phyloP scores from a whole-genome alignment of 1,284 basidiomycete species.

The Anthracocystis panici-leucophaei region DNA sequence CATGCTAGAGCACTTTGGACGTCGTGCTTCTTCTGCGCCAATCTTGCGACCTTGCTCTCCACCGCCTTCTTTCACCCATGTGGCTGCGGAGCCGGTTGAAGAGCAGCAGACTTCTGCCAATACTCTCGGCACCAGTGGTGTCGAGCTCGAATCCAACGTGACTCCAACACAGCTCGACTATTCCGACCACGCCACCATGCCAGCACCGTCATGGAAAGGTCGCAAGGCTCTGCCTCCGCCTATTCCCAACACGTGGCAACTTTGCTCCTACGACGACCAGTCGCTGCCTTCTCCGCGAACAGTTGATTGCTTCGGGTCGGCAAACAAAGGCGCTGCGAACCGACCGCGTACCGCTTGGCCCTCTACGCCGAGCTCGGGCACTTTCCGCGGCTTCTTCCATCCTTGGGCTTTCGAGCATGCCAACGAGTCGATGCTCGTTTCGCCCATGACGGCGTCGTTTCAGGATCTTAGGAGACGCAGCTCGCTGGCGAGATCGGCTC shows the following conservation, averaged over 20 bases:
- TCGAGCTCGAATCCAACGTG: background rate
- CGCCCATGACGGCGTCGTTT: slow-evolving; percentile 34
- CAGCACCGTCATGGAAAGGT: slow-evolving; percentile 33
- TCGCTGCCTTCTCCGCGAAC: slow-evolving; percentile 44
- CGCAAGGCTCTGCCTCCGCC: slow-evolving; percentile 28
- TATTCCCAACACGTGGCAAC: slow-evolving; percentile 43
- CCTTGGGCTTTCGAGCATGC: slow-evolving; percentile 36
- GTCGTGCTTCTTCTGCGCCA: slow-evolving; percentile 31
- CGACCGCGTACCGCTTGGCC: slow-evolving; percentile 31
- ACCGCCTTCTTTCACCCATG: slow-evolving; percentile 10
- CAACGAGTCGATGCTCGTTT: slow-evolving; percentile 45
- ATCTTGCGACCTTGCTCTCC: slow-evolving; percentile 20
- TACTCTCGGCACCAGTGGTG: background rate
- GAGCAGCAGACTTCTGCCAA: background rate
- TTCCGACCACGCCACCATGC: slow-evolving; percentile 17
- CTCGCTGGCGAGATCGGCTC: slow-evolving; percentile 20
- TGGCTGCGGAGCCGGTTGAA: background rate
- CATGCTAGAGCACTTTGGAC: slow-evolving; percentile 6
- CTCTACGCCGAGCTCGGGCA: slow-evolving; percentile 36
- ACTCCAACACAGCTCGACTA: background rate
- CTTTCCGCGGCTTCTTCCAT: slow-evolving; percentile 46
- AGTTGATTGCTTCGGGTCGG: slow-evolving; percentile 11
- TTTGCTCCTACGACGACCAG: slow-evolving; percentile 41
- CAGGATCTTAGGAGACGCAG: slow-evolving; percentile 34
- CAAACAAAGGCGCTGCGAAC: slow-evolving; percentile 3